Base-by-base conservation (phyloP, 1,284 basidiomycete species). In the Irpex rosettiformis region DNA sequence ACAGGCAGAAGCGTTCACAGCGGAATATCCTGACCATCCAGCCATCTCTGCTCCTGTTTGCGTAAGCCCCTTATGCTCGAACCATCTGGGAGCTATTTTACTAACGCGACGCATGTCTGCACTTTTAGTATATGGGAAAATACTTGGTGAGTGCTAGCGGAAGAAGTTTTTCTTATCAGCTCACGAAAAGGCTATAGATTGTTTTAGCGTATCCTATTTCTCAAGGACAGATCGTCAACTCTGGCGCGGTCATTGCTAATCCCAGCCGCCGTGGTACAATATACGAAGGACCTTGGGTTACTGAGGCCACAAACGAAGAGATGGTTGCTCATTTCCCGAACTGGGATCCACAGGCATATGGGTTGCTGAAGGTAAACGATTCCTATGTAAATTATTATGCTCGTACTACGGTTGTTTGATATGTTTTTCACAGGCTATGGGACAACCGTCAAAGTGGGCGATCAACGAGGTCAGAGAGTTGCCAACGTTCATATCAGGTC, bases 131-230 rank as follows among this genome's bases (percentile, higher is more conserved):
- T 33, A 55, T 58, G 37, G 61, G 63, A 3, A 61, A 63, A 48
- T 33, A 62, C 52, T 60, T 52, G 52, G 63, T 61, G n/a, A 18
- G 58, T 28, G 4, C 11, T 30, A 18, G 7, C 45, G 21, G 13
- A 24, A 6, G 11, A 6, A 52, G 6, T 6, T 3, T 16, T 42
- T 27, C 7, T 13, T 5, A 1, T 5, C 42, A 11, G 21, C 5
- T 8, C 4, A 28, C 53, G 28, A 64, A 37, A 48, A 18, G 43
- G 54, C 43, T 22, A 16, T 57, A 82, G 80, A 75, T 78, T 65
- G 66, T 81, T 49, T 73, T 82, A 40, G 72, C 73, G 4, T 84
- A 82, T 62, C 79, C 81, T 1, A 76, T 84, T 25, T 67, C 75
- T 2, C 72, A 73, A 37, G 79, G 78, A 3, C 72, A 70, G 53